A percentile compares a stretch with the other conserved stretches of the same genome.
Evolutionary conservation across 23 red algal genomes (phyloP).

Genomic region (Agarophyton chilense): DNA sequence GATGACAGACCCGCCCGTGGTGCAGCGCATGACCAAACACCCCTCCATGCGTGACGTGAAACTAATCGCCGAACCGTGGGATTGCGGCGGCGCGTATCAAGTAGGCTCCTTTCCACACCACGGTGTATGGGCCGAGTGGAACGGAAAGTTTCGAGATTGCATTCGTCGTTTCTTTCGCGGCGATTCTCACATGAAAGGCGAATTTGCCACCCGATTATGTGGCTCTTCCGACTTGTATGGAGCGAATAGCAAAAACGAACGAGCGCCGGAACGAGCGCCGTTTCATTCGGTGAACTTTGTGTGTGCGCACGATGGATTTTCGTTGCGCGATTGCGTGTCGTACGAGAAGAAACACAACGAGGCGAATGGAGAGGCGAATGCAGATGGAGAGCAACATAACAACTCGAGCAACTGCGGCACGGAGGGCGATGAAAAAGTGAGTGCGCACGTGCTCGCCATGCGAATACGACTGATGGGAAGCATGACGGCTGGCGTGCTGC

Average conservation of each 20-base stretch:
- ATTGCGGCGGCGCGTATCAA: slow-evolving; percentile 91
- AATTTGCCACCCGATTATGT: slow-evolving; percentile 92
- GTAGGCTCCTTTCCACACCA: slow-evolving; percentile 96
- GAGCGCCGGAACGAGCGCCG: too few species aligned
- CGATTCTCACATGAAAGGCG: slow-evolving; percentile 66
- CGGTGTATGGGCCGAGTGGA: slow-evolving; percentile 98
- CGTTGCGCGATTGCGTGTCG: slow-evolving; percentile 87
- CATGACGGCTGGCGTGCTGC: slow-evolving; percentile 79
- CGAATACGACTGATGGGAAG: slow-evolving; percentile 72
- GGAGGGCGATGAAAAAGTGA: slow-evolving; percentile 87
- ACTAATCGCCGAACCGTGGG: slow-evolving; percentile 98
- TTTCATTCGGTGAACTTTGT: slow-evolving; percentile 99
- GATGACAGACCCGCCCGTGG: slow-evolving; percentile 66
- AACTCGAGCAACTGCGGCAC: slow-evolving; percentile 94
- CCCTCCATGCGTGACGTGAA: slow-evolving; percentile 87
- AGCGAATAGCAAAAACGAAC: slow-evolving; percentile 5
- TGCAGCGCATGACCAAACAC: slow-evolving; percentile 88
- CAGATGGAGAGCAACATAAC: slow-evolving; percentile 95
- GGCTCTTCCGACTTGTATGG: slow-evolving; percentile 93
- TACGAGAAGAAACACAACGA: slow-evolving; percentile 96
- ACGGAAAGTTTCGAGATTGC: slow-evolving; percentile 94
- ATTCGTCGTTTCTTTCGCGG: slow-evolving; percentile 91
- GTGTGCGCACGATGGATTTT: slow-evolving; percentile 97
- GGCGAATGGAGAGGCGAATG: slow-evolving; percentile 88
- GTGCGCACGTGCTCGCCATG: slow-evolving; percentile 10